These are phyloP conservation scores for Eucalyptus urophylla DNA, from an alignment of 345 rosid genomes.

Conservation along the genomic window DNA sequence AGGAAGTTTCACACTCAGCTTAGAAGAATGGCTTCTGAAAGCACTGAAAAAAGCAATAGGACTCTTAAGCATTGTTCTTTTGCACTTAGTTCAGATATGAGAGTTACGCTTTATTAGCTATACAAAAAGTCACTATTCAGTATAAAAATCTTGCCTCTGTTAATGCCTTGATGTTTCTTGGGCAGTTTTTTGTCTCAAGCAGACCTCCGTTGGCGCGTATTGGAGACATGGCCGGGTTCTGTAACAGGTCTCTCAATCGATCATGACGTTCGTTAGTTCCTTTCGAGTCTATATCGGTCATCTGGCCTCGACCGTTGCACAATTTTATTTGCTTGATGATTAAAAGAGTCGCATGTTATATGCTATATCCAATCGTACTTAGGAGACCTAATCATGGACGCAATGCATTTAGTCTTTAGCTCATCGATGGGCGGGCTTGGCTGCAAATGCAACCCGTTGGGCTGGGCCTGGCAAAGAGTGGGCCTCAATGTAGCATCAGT, in stretches of 20 bases:
- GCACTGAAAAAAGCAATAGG: background rate
- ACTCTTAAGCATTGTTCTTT: background rate
- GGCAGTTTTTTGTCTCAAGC: background rate
- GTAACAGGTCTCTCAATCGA: background rate
- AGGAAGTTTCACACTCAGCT: background rate
- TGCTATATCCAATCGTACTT: background rate
- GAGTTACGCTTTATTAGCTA: background rate
- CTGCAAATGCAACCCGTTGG: background rate
- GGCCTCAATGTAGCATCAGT: background rate
- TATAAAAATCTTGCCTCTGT: background rate
- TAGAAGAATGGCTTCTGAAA: background rate
- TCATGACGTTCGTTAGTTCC: background rate
- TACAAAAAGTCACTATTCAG: background rate
- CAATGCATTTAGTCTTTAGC: background rate
- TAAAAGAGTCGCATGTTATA: background rate
- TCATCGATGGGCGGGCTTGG: background rate
- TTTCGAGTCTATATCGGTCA: background rate
- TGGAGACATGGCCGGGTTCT: background rate
- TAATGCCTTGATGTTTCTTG: background rate
- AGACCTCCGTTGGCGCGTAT: too few species aligned
- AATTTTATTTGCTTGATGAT: background rate
- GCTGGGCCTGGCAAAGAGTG: background rate
- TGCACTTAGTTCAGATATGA: background rate
- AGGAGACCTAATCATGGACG: background rate
- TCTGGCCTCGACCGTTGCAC: background rate